A percentile compares a stretch with the other conserved stretches of the same genome.
Conservation (phyloP, 768 basidiomycete species). For the Psilocybe azurescens region DNA sequence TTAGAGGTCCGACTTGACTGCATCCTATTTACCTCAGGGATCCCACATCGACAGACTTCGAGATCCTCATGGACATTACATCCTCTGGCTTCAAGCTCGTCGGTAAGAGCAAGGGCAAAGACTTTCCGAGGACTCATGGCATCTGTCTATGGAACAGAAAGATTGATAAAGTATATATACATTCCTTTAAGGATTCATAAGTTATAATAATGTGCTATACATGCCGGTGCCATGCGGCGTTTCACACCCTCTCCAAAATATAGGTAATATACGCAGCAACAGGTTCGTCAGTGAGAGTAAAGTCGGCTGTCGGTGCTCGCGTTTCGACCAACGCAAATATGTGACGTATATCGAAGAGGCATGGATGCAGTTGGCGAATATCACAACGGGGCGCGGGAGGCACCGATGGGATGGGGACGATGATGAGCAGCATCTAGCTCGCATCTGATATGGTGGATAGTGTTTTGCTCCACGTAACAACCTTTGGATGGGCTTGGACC, state of each 20-base stretch:
- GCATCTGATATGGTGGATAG: constrained; percentile 51
- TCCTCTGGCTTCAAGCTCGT: too few species aligned
- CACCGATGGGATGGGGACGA: neutral
- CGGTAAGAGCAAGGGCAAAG: too few species aligned
- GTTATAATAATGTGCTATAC: neutral
- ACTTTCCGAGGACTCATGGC: too few species aligned
- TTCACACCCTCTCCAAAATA: neutral
- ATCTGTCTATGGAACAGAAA: neutral
- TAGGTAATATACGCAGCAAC: neutral
- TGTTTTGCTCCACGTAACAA: constrained; percentile 73
- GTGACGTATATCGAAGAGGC: neutral
- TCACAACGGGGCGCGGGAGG: neutral
- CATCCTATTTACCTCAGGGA: too few species aligned
- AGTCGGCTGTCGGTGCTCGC: neutral
- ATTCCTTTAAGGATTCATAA: neutral
- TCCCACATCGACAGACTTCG: too few species aligned
- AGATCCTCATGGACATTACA: too few species aligned
- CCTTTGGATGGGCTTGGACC: constrained; percentile 78
- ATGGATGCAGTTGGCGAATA: neutral
- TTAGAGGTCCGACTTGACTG: too few species aligned
- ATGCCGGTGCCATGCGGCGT: too few species aligned
- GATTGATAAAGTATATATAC: neutral
- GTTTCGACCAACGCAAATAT: neutral
- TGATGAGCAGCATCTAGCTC: neutral
- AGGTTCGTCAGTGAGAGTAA: neutral